Evolutionary conservation across 345 rosid genomes (phyloP).

Genomic region (Gossypium bickii): DNA sequence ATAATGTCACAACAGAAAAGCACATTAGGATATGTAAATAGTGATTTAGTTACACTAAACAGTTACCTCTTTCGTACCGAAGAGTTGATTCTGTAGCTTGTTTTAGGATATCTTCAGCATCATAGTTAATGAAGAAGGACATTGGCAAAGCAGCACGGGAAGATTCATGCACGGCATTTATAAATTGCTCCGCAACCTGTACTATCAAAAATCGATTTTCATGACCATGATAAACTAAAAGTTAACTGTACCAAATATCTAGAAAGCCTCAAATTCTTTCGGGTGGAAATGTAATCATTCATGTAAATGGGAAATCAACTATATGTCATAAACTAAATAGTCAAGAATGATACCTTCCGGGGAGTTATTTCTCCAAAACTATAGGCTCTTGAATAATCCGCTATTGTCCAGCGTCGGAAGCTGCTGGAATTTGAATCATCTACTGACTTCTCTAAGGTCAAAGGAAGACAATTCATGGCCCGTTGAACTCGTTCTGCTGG

Average conservation of each 20-base stretch:
- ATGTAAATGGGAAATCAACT: not conserved
- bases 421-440: slow-evolving; percentile 12
- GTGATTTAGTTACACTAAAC: not conserved
- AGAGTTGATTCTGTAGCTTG: slow-evolving; percentile 57
- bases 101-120: slow-evolving; percentile 42
- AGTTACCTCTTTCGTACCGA: slow-evolving; percentile 51
- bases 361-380: slow-evolving; percentile 50
- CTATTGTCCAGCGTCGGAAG: slow-evolving; percentile 44
- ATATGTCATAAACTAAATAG: not conserved
- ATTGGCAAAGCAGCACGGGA: slow-evolving; percentile 36
- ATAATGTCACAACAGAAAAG: not conserved
- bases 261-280: not conserved
- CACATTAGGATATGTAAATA: not conserved
- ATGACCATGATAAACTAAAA: not conserved
- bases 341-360: slow-evolving; percentile 24
- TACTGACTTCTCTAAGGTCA: not conserved
- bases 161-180: slow-evolving; percentile 43
- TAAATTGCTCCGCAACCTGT: slow-evolving; percentile 55
- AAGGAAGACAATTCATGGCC: slow-evolving; percentile 43
- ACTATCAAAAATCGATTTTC: not conserved
- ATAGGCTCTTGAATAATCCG: slow-evolving; percentile 55
- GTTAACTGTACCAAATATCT: not conserved
- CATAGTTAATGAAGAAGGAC: slow-evolving; percentile 56
- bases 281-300: not conserved
- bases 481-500: slow-evolving; percentile 40